Conservation (phyloP, 768 basidiomycete species). For the Zangia roseola region DNA sequence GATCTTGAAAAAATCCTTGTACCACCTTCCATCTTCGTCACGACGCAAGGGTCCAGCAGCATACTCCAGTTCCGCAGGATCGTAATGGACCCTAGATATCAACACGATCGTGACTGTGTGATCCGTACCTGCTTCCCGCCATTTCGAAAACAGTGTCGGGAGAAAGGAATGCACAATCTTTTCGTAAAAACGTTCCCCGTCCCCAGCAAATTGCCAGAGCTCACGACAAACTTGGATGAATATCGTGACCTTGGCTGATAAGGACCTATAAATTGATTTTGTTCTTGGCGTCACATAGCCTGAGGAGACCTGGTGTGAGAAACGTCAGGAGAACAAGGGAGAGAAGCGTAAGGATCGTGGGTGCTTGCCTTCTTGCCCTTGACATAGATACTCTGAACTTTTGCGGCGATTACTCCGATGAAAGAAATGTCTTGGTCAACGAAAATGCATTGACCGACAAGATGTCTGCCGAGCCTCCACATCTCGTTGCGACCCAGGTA, state of each 20-base stretch:
- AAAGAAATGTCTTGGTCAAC: slow-evolving; percentile 83
- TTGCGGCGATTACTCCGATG: slow-evolving; percentile 78
- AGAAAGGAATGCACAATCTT: slow-evolving; percentile 98
- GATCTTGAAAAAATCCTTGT: slow-evolving; percentile 96
- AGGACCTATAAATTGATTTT: slow-evolving; percentile 84
- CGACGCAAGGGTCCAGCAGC: slow-evolving; percentile 78
- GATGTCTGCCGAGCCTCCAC: slow-evolving; percentile 87
- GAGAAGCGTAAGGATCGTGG: background rate
- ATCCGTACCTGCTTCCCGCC: slow-evolving; percentile 82
- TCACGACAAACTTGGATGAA: slow-evolving; percentile 97
- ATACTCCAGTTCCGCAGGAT: slow-evolving; percentile 72
- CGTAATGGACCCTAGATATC: slow-evolving; percentile 90
- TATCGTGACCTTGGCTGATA: slow-evolving; percentile 88
- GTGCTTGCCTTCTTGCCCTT: slow-evolving; percentile 57
- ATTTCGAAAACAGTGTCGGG: slow-evolving; percentile 81
- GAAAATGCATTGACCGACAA: slow-evolving; percentile 81
- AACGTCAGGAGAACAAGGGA: slow-evolving; percentile 2
- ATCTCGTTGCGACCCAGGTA: slow-evolving; percentile 95
- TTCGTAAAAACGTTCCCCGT: slow-evolving; percentile 94
- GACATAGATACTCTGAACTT: slow-evolving; percentile 77
- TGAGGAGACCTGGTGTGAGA: slow-evolving; percentile 62
- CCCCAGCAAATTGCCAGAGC: slow-evolving; percentile 95
- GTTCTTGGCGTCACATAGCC: slow-evolving; percentile 81
- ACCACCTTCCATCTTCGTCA: slow-evolving; percentile 77
- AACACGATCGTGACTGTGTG: slow-evolving; percentile 94